Percentiles rank a stretch among this genome's conserved stretches.
These are phyloP conservation scores for Blastobotrys malaysiensis DNA, from an alignment of 1,139 yeast species.

Conservation along the genomic window DNA sequence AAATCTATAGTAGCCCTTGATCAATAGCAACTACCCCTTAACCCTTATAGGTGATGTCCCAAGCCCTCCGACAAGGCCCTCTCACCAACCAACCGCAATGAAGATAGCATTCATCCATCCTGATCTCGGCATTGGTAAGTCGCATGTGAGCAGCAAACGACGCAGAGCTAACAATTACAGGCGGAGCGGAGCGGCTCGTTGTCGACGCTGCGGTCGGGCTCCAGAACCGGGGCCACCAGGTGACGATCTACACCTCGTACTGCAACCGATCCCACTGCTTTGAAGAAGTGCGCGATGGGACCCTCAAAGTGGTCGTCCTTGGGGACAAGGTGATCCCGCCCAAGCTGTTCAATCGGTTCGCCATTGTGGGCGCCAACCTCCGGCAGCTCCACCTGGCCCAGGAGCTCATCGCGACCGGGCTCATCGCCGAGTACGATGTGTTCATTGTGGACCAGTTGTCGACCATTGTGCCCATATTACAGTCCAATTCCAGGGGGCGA, in stretches of 20 bases:
- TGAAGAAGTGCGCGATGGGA: slow-evolving; percentile 66
- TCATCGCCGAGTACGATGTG: slow-evolving; percentile 50
- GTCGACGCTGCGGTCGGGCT: slow-evolving; percentile 93
- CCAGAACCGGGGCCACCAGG: slow-evolving; percentile 60
- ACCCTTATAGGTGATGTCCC: neutral
- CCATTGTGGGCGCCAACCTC: slow-evolving; percentile 75
- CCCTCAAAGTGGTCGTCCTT: slow-evolving; percentile 57
- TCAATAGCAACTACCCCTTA: no score
- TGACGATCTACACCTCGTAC: slow-evolving; percentile 78
- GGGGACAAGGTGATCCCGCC: slow-evolving; percentile 81
- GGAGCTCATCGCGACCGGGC: slow-evolving; percentile 46
- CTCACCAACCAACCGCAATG: slow-evolving; percentile 27
- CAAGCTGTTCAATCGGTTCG: slow-evolving; percentile 55
- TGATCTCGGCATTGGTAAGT: slow-evolving; percentile 74
- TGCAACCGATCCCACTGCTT: slow-evolving; percentile 84
- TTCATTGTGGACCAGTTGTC: slow-evolving; percentile 86
- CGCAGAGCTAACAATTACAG: slow-evolving; percentile 22
- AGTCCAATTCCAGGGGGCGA: slow-evolving; percentile 37
- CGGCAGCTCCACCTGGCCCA: slow-evolving; percentile 68
- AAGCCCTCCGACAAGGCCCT: neutral
- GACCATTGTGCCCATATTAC: slow-evolving; percentile 72
- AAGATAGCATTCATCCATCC: slow-evolving; percentile 88
- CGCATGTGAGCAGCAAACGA: neutral
- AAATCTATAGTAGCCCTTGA: no score
- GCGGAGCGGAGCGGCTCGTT: slow-evolving; percentile 94